Percentiles rank a stretch among this genome's conserved stretches.
phyloP scores from a whole-genome alignment of 108 stramenopile species.

The Pelagomonas calceolata region DNA sequence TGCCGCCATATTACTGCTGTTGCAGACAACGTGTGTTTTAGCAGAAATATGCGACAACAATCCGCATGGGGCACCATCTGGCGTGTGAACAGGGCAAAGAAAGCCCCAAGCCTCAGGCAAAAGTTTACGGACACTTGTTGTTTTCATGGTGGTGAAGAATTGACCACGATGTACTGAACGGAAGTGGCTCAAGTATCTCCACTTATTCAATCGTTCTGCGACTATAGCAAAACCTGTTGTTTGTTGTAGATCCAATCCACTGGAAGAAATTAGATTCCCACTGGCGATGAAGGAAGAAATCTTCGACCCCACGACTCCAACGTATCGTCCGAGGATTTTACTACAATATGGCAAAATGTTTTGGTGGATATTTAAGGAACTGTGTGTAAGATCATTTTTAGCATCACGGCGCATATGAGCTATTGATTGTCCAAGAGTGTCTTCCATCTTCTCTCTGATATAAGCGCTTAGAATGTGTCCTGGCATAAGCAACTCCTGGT shows the following conservation, averaged over 20 bases:
- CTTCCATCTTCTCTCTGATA: constrained; percentile 90
- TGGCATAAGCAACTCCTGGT: constrained; percentile 84
- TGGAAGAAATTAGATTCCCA: constrained; percentile 80
- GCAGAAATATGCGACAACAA: too few relatives aligned
- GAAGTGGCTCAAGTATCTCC: constrained; percentile 91
- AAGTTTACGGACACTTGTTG: constrained; percentile 92
- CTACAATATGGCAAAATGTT: too few relatives aligned
- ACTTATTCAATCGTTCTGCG: constrained; percentile 89
- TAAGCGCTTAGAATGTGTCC: constrained; percentile 77
- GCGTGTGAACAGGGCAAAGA: constrained; percentile 98
- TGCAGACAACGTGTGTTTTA: too few relatives aligned
- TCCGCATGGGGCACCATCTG: constrained; percentile 97
- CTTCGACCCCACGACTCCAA: constrained; percentile 43
- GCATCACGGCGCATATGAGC: constrained; percentile 11
- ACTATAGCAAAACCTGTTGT: constrained; percentile 94
- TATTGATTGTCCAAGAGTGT: constrained; percentile 38
- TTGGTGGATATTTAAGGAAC: too few relatives aligned
- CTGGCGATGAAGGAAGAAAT: constrained; percentile 84
- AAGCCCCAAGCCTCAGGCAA: constrained; percentile 98
- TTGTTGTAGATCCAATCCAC: constrained; percentile 95
- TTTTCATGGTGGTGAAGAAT: constrained; percentile 99
- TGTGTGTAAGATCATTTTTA: too few relatives aligned
- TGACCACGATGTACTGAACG: constrained; percentile 96
- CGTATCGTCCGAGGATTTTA: background rate
- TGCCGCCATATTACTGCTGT: too few relatives aligned